Percentiles rank a stretch among this genome's conserved stretches.
Conservation (phyloP, 768 basidiomycete species). For the Tulasnella calospora region DNA sequence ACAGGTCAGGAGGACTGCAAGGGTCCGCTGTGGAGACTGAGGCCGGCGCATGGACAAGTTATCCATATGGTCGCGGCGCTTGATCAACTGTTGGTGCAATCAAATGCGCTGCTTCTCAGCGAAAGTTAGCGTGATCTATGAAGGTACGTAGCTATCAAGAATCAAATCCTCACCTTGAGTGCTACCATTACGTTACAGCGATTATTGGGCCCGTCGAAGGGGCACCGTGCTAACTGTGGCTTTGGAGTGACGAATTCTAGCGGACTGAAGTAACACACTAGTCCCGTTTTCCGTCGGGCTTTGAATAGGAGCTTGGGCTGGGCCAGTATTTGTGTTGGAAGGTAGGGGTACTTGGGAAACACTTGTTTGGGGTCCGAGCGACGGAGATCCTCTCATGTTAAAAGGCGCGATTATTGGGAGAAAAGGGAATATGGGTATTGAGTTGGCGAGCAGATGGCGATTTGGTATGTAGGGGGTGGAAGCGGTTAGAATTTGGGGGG, state of each 20-base stretch:
- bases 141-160: neutral
- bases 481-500: too few species aligned
- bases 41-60: too few species aligned
- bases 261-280: neutral
- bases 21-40: too few species aligned
- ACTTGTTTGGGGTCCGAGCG: neutral
- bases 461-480: too few species aligned
- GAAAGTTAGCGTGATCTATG: neutral
- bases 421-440: too few species aligned
- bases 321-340: neutral
- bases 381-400: slow-evolving; percentile 32
- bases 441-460: too few species aligned
- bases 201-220: neutral
- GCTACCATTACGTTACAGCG: neutral
- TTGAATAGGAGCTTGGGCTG: neutral
- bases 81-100: too few species aligned
- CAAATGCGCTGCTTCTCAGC: too few species aligned
- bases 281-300: neutral
- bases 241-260: neutral
- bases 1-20: too few species aligned
- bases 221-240: neutral
- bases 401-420: too few species aligned
- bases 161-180: neutral
- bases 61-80: too few species aligned
- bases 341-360: neutral